Evolutionary conservation across 2,329 filamentous ascomycete species (phyloP), one percentile per base, ranked within the genome.

Genomic region (Fusarium begoniae): DNA sequence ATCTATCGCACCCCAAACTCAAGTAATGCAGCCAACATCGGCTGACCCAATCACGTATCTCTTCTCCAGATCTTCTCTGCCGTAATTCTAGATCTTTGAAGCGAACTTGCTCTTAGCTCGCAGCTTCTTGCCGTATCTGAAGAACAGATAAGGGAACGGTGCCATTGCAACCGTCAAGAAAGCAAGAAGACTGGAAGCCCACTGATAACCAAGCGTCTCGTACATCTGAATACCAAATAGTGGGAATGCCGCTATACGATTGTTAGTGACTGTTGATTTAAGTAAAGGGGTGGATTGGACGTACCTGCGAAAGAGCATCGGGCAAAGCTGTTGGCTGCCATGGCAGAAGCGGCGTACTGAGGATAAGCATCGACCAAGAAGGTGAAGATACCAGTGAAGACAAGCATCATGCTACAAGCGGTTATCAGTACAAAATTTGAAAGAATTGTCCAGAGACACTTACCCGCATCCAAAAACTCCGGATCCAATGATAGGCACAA

Each of bases 301-400:
- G 17, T 44, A 76, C 74, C 74, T 37, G 74, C 74, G 12, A 76
- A 65, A 0, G 68, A 71, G 15, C 74, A 74, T 20, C 74, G 70
- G 7, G 62, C 72, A 30, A 76, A 77, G 7, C 72, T 69, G 30
- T 77, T 76, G 8, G 69, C 69, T 24, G 74, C 74, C 56, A 76
- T 75, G 5, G 74, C 74, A 18, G 74, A 76, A 13, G 74, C 74
- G 0, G 74, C 72, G 14, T 75, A 76, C 20, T 73, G 61, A 1
- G 72, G 63, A 24, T 76, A 76, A 3, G 74, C 74, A 5, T 76
- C 74, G 3, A 76, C 74, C 54, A 76, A 53, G 45, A 76, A 76
- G 4, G 74, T 77, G 1, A 76, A 76, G 2, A 76, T 40, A 1
- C 74, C 63, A 1, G 59, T 75, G 6, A 57, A 76, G 2, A 69